These are phyloP conservation scores for Aspergillus phoenicis DNA, from an alignment of 2,329 filamentous ascomycete species.

Conservation along the genomic window DNA sequence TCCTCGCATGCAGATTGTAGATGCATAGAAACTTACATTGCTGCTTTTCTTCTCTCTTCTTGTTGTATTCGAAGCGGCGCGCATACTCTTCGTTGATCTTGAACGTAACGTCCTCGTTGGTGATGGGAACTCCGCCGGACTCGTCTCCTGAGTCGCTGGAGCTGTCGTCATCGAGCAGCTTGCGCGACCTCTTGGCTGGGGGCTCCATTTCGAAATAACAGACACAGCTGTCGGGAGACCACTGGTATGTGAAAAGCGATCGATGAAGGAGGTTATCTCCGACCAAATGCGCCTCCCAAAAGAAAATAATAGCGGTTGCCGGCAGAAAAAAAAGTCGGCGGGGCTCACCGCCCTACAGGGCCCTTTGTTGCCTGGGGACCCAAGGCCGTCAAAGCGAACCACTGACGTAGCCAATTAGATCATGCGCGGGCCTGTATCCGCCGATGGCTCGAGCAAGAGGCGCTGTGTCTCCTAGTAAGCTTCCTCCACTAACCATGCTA, in stretches of 20 bases:
- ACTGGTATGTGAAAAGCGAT: not conserved
- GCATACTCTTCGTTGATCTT: slow-evolving; percentile 92
- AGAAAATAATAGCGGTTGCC: slow-evolving; percentile 21
- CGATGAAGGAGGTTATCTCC: not conserved
- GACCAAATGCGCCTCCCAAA: slow-evolving; percentile 4
- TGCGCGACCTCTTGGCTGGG: slow-evolving; percentile 45
- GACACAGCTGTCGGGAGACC: not conserved
- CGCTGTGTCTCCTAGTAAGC: slow-evolving; percentile 17
- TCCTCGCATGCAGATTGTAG: not conserved
- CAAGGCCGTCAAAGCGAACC: slow-evolving; percentile 19
- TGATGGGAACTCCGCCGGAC: slow-evolving; percentile 43
- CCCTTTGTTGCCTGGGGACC: slow-evolving; percentile 18
- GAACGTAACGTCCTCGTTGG: slow-evolving; percentile 51
- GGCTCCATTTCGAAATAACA: slow-evolving; percentile 39
- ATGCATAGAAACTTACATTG: slow-evolving; percentile 33
- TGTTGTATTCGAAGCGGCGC: slow-evolving; percentile 90
- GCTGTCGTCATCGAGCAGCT: slow-evolving; percentile 44
- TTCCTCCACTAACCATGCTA: slow-evolving; percentile 10
- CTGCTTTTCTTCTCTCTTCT: slow-evolving; percentile 88
- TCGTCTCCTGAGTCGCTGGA: slow-evolving; percentile 44
- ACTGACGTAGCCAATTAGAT: slow-evolving; percentile 44
- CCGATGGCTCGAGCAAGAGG: slow-evolving; percentile 23
- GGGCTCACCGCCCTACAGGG: slow-evolving; percentile 28
- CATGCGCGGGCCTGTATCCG: slow-evolving; percentile 25
- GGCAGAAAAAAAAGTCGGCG: slow-evolving; percentile 36